phyloP scores from a whole-genome alignment of 2,329 filamentous ascomycete species.

The Hypoxylon sp. region DNA sequence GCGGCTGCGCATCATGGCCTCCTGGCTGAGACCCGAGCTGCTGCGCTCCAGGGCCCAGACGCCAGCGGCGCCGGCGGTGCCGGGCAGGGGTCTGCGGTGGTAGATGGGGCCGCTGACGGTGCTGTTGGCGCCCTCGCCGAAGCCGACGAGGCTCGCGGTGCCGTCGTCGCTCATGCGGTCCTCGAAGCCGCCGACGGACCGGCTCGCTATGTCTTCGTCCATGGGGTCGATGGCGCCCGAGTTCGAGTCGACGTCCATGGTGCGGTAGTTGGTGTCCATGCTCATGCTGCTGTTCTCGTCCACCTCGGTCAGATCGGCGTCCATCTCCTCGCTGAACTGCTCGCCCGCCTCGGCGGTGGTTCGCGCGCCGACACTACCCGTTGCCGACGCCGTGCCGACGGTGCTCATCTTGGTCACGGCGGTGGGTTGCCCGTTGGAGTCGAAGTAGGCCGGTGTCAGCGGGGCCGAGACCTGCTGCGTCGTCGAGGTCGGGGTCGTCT shows the following conservation, averaged over 20 bases:
- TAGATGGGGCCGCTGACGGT: conserved; percentile 83
- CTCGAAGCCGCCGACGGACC: conserved; percentile 60
- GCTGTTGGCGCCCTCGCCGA: conserved; percentile 89
- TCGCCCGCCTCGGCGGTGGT: conserved; percentile 60
- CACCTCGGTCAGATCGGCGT: conserved; percentile 63
- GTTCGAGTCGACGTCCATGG: conserved; percentile 62
- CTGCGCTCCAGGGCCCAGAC: conserved; percentile 59
- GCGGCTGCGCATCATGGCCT: conserved; percentile 43
- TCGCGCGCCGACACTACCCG: conserved; percentile 75
- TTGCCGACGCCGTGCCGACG: conserved; percentile 89
- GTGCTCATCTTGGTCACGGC: conserved; percentile 83
- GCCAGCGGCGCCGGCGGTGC: conserved; percentile 42
- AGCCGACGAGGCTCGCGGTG: conserved; percentile 84
- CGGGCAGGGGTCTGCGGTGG: conserved; percentile 58
- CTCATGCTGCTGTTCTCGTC: conserved; percentile 74
- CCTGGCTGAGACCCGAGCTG: conserved; percentile 61
- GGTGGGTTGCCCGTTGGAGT: conserved; percentile 73
- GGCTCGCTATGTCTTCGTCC: conserved; percentile 53
- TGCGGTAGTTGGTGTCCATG: conserved; percentile 67
- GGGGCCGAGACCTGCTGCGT: conserved; percentile 49
- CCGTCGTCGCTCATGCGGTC: conserved; percentile 88
- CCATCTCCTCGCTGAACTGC: conserved; percentile 55
- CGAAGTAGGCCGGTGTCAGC: conserved; percentile 77
- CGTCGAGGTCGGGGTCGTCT: conserved; percentile 60
- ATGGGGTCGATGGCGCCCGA: conserved; percentile 44